Evolutionary conservation across 2,329 filamentous ascomycete species (phyloP).

Genomic region (Daldinia sp.): DNA sequence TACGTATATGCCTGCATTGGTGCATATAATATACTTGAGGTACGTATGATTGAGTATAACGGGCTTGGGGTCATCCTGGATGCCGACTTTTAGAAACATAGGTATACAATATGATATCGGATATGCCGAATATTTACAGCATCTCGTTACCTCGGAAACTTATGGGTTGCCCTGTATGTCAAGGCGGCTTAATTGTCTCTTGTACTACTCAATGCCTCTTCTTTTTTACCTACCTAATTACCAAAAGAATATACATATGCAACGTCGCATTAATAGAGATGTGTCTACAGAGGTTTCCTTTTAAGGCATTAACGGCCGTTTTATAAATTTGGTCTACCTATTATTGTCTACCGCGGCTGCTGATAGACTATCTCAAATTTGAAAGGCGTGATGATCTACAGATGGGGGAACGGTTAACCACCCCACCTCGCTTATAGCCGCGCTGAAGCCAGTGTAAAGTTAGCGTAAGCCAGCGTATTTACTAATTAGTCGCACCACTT

Average conservation of each 20-base stretch:
- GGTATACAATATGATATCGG: neutral
- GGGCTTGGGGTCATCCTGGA: neutral
- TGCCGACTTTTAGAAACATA: neutral
- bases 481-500: slow-evolving; percentile 19
- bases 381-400: slow-evolving; percentile 21
- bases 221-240: neutral
- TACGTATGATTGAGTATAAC: neutral
- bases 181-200: slow-evolving; percentile 3
- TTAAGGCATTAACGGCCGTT: slow-evolving; percentile 9
- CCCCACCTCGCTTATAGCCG: slow-evolving; percentile 25
- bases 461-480: slow-evolving; percentile 14
- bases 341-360: slow-evolving; percentile 23
- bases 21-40: no score
- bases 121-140: neutral
- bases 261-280: slow-evolving; percentile 21
- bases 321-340: slow-evolving; percentile 7
- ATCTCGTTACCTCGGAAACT: neutral
- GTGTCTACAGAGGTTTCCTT: slow-evolving; percentile 14
- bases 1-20: neutral
- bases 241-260: slow-evolving; percentile 26
- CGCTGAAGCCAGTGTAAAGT: slow-evolving; percentile 10
- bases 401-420: slow-evolving; percentile 1
- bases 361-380: slow-evolving; percentile 3
- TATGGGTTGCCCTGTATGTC: neutral
- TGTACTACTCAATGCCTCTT: slow-evolving; percentile 10